Evolutionary conservation across 1,139 yeast species (phyloP).

Genomic region (Nematodospora anomalae): DNA sequence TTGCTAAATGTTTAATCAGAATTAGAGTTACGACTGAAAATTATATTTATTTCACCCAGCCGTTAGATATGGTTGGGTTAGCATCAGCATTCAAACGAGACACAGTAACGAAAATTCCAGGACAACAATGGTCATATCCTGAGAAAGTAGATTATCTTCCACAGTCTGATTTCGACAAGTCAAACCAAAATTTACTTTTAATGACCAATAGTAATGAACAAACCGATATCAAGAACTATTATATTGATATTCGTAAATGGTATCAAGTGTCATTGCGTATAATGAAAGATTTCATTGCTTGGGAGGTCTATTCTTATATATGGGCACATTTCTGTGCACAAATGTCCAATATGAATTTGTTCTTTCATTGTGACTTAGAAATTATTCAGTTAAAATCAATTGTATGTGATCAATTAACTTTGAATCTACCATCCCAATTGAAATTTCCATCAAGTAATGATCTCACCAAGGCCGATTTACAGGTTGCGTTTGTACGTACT

Average conservation of each 20-base stretch:
- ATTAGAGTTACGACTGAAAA: conserved; percentile 52
- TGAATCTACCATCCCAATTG: conserved; percentile 47
- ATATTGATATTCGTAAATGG: conserved; percentile 54
- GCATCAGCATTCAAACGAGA: conserved; percentile 60
- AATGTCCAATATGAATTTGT: conserved; percentile 60
- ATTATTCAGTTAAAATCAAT: conserved; percentile 48
- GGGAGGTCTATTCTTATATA: conserved; percentile 71
- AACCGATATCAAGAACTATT: conserved; percentile 15
- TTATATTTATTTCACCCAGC: conserved; percentile 50
- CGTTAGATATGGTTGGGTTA: conserved; percentile 66
- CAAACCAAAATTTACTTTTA: conserved; percentile 20
- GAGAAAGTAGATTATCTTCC: conserved; percentile 54
- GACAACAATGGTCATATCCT: conserved; percentile 58
- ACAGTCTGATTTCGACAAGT: conserved; percentile 36
- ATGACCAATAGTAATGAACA: conserved; percentile 1
- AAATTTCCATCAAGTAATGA: conserved; percentile 38
- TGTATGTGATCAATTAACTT: conserved; percentile 61
- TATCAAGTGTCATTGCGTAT: conserved; percentile 50
- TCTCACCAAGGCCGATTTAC: conserved; percentile 59
- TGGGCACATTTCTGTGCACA: conserved; percentile 76
- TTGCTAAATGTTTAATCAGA: conserved; percentile 56
- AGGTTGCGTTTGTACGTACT: conserved; percentile 64
- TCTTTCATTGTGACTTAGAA: conserved; percentile 43
- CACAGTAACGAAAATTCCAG: conserved; percentile 9
- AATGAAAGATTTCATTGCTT: conserved; percentile 55